Evolutionary conservation across 2,329 filamentous ascomycete genomes (phyloP), one percentile per base, ranked within the genome.

Genomic region (Sporothrix brasiliensis): DNA sequence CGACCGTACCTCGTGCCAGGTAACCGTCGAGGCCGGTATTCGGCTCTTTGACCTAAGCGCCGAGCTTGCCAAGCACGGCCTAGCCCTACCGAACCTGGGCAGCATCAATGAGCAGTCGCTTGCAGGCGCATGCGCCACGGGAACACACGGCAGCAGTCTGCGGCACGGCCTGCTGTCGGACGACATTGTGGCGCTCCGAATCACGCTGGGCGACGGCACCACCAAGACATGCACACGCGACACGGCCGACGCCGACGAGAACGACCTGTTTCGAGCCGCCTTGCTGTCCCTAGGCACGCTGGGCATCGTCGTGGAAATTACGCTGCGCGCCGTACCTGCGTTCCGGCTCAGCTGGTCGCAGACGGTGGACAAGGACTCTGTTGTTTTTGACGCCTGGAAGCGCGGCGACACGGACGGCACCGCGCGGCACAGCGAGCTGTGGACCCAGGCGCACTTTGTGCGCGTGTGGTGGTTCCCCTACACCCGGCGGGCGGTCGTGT

Each of bases 391-490:
- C 84, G 13, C 84, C 86, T 7, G 98, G 95, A 47, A 56, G 24
- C 94, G 88, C 1, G 89, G 97, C 72, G 78, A 83, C 61, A 84
- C 87, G 58, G 86, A 97, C 60, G 72, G 83, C 97, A 58, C 82
- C 85, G 13, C 97, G 94, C 70, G 73, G 27, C 93, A 63, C 66
- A 65, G 65, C 61, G 86, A 86, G 47, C 84, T 98, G 16, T 98
- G 95, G 94, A 92, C 88, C 1, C 86, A 89, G 72, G 88, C 90
- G 72, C 93, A 98, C 79, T 99, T 94, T 77, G 92, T 96, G 34
- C 87, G 95, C 39, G 93, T 97, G 39, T 99, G 95, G 94, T 99
- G 95, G 95, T 89, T 97, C 78, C 95, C 95, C 0, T 97, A 98
- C 81, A 93, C 92, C 77, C 88, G 92, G 70, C 88, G 92, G 60